These are phyloP conservation scores for Polytrichum commune DNA, from an alignment of 225 moss, liverwort and hornwort genomes.

Conservation along the genomic window DNA sequence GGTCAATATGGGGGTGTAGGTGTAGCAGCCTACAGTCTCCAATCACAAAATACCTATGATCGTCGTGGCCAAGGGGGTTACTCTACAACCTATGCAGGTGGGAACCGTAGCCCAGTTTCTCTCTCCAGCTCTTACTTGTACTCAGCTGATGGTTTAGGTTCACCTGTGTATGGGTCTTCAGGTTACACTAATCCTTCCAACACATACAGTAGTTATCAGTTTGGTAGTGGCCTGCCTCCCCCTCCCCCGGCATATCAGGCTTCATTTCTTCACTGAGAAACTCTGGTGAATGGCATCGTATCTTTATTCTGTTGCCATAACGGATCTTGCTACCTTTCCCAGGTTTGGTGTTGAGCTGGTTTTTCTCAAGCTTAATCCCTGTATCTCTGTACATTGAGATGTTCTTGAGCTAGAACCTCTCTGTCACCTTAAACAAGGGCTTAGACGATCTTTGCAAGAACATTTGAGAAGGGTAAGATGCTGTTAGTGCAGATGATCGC, in stretches of 20 bases:
- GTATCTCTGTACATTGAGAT: background rate
- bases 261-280: conserved; percentile 83
- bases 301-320: conserved; percentile 26
- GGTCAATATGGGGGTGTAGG: conserved; percentile 79
- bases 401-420: too few relatives aligned
- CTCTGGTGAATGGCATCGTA: conserved; percentile 21
- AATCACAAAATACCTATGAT: conserved; percentile 91
- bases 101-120: conserved; percentile 95
- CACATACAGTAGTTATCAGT: conserved; percentile 99
- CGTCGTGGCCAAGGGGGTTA: conserved; percentile 91
- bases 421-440: background rate
- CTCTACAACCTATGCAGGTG: conserved; percentile 89
- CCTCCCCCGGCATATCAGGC: conserved; percentile 99
- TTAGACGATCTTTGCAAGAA: background rate
- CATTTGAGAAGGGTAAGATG: background rate
- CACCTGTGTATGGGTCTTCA: conserved; percentile 96
- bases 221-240: conserved; percentile 98
- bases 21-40: conserved; percentile 86
- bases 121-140: conserved; percentile 97
- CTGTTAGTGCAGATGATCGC: background rate
- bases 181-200: conserved; percentile 90
- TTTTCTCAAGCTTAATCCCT: background rate
- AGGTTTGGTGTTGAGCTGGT: background rate
- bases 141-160: conserved; percentile 92
- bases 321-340: conserved; percentile 5